Percentiles rank a stretch among this genome's conserved stretches.
phyloP scores from a whole-genome alignment of 768 basidiomycete genomes.

The Xerocomus spinulosus region DNA sequence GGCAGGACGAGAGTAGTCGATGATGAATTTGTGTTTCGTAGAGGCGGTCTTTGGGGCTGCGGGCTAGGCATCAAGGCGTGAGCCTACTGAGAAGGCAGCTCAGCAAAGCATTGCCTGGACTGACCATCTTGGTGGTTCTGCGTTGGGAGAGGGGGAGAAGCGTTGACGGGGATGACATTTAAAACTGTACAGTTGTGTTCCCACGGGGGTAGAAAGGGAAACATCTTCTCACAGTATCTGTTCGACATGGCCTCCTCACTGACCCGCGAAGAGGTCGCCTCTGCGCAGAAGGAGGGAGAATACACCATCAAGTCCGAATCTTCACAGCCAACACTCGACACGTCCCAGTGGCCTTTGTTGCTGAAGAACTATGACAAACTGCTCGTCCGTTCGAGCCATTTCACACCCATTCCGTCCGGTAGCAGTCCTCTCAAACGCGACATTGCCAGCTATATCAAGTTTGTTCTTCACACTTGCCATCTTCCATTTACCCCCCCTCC shows the following conservation, averaged over 20 bases:
- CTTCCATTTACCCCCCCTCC: constrained; percentile 1
- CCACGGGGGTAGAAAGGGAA: constrained; percentile 15
- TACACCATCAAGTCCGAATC: constrained; percentile 80
- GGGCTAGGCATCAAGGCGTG: constrained; percentile 52
- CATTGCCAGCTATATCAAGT: constrained; percentile 89
- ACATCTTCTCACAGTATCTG: constrained; percentile 7
- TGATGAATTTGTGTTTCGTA: constrained; percentile 72
- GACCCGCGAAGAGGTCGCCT: constrained; percentile 64
- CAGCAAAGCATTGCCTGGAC: constrained; percentile 80
- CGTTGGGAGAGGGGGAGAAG: too few relatives aligned
- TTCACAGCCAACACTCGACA: constrained; percentile 74
- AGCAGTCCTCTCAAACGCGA: constrained; percentile 95
- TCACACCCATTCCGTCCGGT: constrained; percentile 94
- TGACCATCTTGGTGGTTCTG: constrained; percentile 71
- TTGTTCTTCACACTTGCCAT: constrained; percentile 9
- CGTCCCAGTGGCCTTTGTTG: constrained; percentile 95
- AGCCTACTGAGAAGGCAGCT: constrained; percentile 92
- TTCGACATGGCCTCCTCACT: constrained; percentile 32
- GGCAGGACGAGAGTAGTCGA: constrained; percentile 85
- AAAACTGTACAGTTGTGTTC: constrained; percentile 51
- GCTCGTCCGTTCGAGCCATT: constrained; percentile 91
- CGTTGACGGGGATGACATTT: too few relatives aligned
- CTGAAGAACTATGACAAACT: constrained; percentile 99
- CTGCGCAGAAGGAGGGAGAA: constrained; percentile 70
- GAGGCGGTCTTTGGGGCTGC: constrained; percentile 47